phyloP scores from a whole-genome alignment of 352 stramenopile genomes.

The Phytophthora rubi region DNA sequence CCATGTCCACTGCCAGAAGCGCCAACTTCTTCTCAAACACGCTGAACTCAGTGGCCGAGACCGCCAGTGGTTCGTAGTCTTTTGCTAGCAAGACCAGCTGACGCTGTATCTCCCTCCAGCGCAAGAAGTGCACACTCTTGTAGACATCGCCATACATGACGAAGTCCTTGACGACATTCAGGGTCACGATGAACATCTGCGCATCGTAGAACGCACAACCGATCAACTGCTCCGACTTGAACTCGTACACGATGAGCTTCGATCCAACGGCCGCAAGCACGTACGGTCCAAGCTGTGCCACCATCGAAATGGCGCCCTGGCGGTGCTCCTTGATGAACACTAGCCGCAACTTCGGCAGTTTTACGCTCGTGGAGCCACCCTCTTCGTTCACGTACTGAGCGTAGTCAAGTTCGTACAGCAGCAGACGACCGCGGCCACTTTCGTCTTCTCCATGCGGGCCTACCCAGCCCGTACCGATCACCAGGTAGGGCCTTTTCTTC shows the following conservation, averaged over 20 bases:
- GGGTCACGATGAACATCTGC: constrained; percentile 88
- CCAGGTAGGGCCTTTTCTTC: constrained; percentile 83
- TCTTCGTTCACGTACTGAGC: constrained; percentile 87
- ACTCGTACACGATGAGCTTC: constrained; percentile 91
- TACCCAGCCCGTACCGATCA: constrained; percentile 85
- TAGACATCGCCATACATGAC: constrained; percentile 90
- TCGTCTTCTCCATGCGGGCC: constrained; percentile 88
- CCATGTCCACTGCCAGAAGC: constrained; percentile 79
- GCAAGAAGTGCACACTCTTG: constrained; percentile 90
- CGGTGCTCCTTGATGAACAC: constrained; percentile 90
- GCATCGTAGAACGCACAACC: constrained; percentile 89
- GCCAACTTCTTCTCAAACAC: constrained; percentile 79
- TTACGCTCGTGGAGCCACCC: constrained; percentile 71
- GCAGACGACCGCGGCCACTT: constrained; percentile 77
- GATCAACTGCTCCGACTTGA: constrained; percentile 89
- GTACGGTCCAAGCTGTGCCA: constrained; percentile 80
- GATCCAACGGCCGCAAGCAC: constrained; percentile 86
- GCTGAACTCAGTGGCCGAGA: constrained; percentile 86
- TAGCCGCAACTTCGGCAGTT: constrained; percentile 80
- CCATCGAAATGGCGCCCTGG: constrained; percentile 81
- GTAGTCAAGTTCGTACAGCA: constrained; percentile 91
- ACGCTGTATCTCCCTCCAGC: constrained; percentile 85
- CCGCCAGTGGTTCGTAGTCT: constrained; percentile 83
- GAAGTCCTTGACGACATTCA: constrained; percentile 86
- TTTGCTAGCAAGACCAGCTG: constrained; percentile 85